A percentile compares a stretch with the other conserved stretches of the same genome.
Conservation (phyloP, 2,329 filamentous ascomycete species). For the Ascochyta viciae-villosae region DNA sequence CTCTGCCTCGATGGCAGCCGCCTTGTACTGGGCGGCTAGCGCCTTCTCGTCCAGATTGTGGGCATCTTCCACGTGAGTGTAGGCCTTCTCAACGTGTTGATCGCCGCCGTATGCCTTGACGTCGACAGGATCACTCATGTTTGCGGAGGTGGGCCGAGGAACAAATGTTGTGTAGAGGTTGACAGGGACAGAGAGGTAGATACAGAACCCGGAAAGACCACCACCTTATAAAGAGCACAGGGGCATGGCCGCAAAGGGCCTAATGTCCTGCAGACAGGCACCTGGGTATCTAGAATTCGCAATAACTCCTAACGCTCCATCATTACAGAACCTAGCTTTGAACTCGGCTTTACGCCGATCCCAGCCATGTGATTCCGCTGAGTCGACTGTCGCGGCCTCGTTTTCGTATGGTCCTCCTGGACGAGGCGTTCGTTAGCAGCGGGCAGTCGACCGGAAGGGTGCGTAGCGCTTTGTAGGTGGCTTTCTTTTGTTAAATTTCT, state of each 20-base stretch:
- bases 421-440: constrained; percentile 28
- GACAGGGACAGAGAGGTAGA: constrained; percentile 28
- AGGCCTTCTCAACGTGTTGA: constrained; percentile 31
- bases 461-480: constrained; percentile 23
- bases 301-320: constrained; percentile 26
- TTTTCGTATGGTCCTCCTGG: constrained; percentile 18
- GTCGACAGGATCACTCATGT: constrained; percentile 31
- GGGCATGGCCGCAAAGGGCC: constrained; percentile 13
- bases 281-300: constrained; percentile 19
- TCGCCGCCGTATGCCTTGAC: constrained; percentile 24
- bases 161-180: constrained; percentile 21
- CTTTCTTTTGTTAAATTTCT: constrained; percentile 14
- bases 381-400: constrained; percentile 19
- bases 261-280: constrained; percentile 12
- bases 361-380: constrained; percentile 17
- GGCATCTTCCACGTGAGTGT: constrained; percentile 27
- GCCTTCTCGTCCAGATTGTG: constrained; percentile 49
- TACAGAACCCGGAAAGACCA: constrained; percentile 14
- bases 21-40: constrained; percentile 54
- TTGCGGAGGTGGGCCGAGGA: constrained; percentile 28
- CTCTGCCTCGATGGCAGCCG: constrained; percentile 65
- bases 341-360: constrained; percentile 24
- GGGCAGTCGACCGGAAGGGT: constrained; percentile 26
- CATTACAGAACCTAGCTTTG: constrained; percentile 26
- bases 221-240: constrained; percentile 29